Evolutionary conservation across 1,284 basidiomycete genomes (phyloP).

Genomic region (Pseudozyma hubeiensis): DNA sequence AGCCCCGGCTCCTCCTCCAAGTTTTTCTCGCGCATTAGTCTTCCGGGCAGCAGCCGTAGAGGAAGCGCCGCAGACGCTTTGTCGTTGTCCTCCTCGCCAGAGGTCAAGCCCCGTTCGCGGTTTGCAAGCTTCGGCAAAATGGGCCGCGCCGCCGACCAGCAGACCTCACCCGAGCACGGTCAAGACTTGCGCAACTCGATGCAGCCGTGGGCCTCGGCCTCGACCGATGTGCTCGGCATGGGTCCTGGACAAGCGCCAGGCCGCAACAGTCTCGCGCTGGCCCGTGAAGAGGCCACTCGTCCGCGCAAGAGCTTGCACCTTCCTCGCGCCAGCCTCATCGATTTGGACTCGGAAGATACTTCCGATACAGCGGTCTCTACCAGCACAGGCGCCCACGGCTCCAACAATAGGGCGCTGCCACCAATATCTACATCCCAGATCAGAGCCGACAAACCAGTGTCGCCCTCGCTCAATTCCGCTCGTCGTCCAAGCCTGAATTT

Average conservation of each 20-base stretch:
- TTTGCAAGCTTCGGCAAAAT: constrained; percentile 33
- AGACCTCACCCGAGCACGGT: constrained; percentile 1
- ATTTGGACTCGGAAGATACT: constrained; percentile 16
- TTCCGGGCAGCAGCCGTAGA: constrained; percentile 30
- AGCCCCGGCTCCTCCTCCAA: constrained; percentile 15
- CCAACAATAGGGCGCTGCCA: constrained; percentile 7
- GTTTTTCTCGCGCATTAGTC: constrained; percentile 42
- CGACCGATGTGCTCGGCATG: constrained; percentile 37
- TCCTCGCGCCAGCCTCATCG: constrained; percentile 24
- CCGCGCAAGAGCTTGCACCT: constrained; percentile 40
- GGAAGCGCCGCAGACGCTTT: constrained; percentile 22
- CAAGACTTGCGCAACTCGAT: constrained; percentile 33
- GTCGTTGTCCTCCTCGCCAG: constrained; percentile 17
- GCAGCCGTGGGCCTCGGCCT: constrained; percentile 45
- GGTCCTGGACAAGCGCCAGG: constrained; percentile 6
- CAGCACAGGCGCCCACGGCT: constrained; percentile 1
- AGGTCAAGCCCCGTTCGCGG: constrained; percentile 25
- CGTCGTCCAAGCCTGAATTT: constrained; percentile 42
- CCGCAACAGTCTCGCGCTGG: constrained; percentile 33
- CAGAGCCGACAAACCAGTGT: constrained; percentile 22
- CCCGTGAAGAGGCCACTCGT: constrained; percentile 31
- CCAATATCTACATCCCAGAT: constrained; percentile 16
- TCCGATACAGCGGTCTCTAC: constrained; percentile 3
- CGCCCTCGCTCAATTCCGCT: constrained; percentile 20
- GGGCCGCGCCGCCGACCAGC: constrained; percentile 13